These are phyloP conservation scores for Austroboletus novae-zelandiae DNA, from an alignment of 1,284 basidiomycete species.

Conservation along the genomic window DNA sequence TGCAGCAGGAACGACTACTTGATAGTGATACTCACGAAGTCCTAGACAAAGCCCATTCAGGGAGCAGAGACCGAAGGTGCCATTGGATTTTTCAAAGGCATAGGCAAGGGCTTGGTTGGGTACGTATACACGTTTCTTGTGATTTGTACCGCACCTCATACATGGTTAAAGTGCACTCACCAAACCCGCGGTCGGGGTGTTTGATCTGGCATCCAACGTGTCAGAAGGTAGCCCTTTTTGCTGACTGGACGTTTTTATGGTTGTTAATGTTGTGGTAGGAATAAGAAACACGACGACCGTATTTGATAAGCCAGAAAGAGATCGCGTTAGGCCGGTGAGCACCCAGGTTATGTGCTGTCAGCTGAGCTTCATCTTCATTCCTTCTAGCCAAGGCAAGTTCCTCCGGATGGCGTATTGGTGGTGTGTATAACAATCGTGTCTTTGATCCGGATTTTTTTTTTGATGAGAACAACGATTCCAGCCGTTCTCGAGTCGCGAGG, in stretches of 20 bases:
- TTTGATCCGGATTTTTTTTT: not conserved
- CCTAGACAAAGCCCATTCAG: constrained; percentile 89
- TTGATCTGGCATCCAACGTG: constrained; percentile 94
- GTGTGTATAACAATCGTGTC: constrained; percentile 44
- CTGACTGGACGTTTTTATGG: not conserved
- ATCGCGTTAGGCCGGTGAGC: constrained; percentile 79
- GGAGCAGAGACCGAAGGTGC: constrained; percentile 95
- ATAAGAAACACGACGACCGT: constrained; percentile 98
- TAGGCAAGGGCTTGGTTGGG: constrained; percentile 97
- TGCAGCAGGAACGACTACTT: constrained; percentile 25
- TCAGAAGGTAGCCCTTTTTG: constrained; percentile 68
- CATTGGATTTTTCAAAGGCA: constrained; percentile 95
- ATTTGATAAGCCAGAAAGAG: constrained; percentile 90
- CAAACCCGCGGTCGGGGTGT: constrained; percentile 95
- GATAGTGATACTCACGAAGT: constrained; percentile 1
- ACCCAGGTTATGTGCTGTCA: not conserved
- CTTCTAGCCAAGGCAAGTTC: constrained; percentile 77
- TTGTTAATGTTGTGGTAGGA: constrained; percentile 37
- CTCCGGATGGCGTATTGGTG: constrained; percentile 81
- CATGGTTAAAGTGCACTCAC: constrained; percentile 70
- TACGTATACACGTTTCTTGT: constrained; percentile 36
- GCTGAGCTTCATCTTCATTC: not conserved
- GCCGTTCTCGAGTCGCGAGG: constrained; percentile 88
- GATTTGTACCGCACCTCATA: constrained; percentile 14
- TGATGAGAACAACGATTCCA: constrained; percentile 31